Percentiles rank a stretch among this genome's conserved stretches.
phyloP scores from a whole-genome alignment of 306 rosid genomes.

The Bauhinia variegata region DNA sequence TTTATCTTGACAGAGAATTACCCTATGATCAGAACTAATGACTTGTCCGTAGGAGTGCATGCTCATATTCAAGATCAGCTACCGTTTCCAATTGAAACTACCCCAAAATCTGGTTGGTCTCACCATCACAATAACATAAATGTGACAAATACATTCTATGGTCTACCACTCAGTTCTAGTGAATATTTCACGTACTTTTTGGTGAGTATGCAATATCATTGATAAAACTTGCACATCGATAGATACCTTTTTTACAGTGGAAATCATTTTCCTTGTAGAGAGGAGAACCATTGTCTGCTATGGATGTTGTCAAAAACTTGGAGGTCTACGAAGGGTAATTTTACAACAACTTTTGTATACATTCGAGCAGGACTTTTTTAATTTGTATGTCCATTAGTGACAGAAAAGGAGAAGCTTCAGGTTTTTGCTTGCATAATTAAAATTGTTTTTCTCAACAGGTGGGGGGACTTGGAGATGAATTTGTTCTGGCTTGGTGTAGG shows the following conservation, averaged over 20 bases:
- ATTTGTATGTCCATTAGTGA: not conserved
- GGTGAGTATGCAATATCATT: constrained; percentile 50
- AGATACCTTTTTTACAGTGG: constrained; percentile 21
- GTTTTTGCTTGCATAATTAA: constrained; percentile 1
- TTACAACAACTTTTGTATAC: constrained; percentile 15
- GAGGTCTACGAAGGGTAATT: constrained; percentile 60
- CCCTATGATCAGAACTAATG: constrained; percentile 19
- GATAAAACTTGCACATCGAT: constrained; percentile 5
- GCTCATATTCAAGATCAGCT: constrained; percentile 15
- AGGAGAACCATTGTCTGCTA: constrained; percentile 69
- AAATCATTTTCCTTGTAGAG: constrained; percentile 53
- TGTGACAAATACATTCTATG: constrained; percentile 45
- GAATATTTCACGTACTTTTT: constrained; percentile 66
- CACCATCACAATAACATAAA: constrained; percentile 39
- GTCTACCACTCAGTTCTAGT: constrained; percentile 54
- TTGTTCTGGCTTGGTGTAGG: constrained; percentile 69
- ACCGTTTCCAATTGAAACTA: constrained; percentile 26
- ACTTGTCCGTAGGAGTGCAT: constrained; percentile 14
- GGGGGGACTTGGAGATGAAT: constrained; percentile 72
- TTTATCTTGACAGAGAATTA: constrained; percentile 27
- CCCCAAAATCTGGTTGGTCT: constrained; percentile 40
- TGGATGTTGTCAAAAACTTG: constrained; percentile 47
- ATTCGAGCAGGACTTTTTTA: constrained; percentile 10
- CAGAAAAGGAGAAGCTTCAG: not conserved
- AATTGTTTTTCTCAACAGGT: constrained; percentile 48